Base-by-base conservation (phyloP, 169 alveolate genomes). In the Babesia gibsoni region DNA sequence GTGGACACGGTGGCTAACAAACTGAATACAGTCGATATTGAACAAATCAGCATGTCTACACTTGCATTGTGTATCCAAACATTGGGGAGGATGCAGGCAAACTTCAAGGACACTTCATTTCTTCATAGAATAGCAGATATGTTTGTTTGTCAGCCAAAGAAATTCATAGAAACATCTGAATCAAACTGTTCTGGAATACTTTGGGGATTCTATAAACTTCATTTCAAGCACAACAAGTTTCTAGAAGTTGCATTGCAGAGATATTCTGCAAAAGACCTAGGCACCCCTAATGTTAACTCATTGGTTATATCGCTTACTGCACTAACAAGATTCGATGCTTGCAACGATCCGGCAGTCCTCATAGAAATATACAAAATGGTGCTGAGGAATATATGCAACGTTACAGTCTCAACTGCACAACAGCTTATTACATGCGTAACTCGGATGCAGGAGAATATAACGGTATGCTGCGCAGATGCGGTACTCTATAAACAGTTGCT, bases 41-140 rank as follows among this genome's bases (percentile, higher is more conserved):
- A 67, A 16, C 65, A 67, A 8, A 9, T 66, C 36, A 59, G 46
- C 36, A 35, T 58, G n/a, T 56, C 75, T 33, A 52, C 74, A 1
- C 36, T 77, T 29, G 65, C 86, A 14, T 27, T 59, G 52, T 35
- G 52, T 4, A 66, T 77, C 1, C 82, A 66, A 39, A 77, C 65
- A n/a, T 56, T 77, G 2, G 86, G 86, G 10, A 18, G 81, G 25
- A 52, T 77, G 59, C 86, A 66, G 39, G 72, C 81, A 6, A n/a
- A 33, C 10, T 61, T 35, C 18, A 37, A 35, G 9, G 35, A 48
- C 39, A 42, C 33, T 5, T 16, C 20, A 9, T 77, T 66, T 43
- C 39, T 77, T 10, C 41, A 77, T 18, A 53, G 39, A 29, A 56
- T 68, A 3, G 58, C 80, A n/a, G 68, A 57, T 5, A 46, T 63